A percentile compares a stretch with the other conserved stretches of the same genome.
Evolutionary conservation across 768 basidiomycete species (phyloP).

Genomic region (Rickenella mellea): DNA sequence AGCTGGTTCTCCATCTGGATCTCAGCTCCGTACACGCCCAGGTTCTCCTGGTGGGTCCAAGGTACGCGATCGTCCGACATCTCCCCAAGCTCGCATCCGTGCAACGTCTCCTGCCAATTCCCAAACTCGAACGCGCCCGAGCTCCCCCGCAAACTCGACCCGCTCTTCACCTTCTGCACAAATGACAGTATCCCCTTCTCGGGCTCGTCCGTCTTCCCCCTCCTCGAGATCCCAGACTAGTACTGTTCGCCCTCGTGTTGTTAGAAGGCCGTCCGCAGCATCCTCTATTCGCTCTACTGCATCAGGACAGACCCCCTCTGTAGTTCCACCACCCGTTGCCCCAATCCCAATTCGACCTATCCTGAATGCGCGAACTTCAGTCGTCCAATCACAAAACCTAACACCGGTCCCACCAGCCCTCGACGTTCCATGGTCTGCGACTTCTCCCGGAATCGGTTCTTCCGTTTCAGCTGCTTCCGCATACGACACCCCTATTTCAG

Average conservation of each 20-base stretch:
- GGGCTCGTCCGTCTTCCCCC: conserved; percentile 6
- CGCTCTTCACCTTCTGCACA: neutral
- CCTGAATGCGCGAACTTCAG: conserved; percentile 17
- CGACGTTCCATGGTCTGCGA: conserved; percentile 5
- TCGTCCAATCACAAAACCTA: conserved; percentile 3
- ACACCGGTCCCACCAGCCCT: conserved; percentile 7
- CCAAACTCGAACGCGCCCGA: too few relatives aligned
- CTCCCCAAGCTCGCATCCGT: too few relatives aligned
- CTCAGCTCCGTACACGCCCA: too few relatives aligned
- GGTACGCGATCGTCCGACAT: too few relatives aligned
- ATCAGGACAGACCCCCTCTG: conserved; percentile 4
- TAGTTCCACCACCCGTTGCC: neutral
- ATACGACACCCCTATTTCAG: conserved; percentile 7
- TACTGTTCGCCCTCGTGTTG: conserved; percentile 20
- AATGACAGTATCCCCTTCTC: conserved; percentile 11
- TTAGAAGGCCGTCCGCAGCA: conserved; percentile 33
- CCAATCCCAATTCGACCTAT: conserved; percentile 2
- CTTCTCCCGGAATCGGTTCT: neutral
- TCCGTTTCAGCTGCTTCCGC: conserved; percentile 7
- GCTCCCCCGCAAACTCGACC: too few relatives aligned
- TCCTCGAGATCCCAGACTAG: conserved; percentile 11
- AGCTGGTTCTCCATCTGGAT: too few relatives aligned
- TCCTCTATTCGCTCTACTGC: conserved; percentile 17
- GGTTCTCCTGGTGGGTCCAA: too few relatives aligned
- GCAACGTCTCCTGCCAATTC: too few relatives aligned